phyloP scores from a whole-genome alignment of 1,284 basidiomycete genomes.

The Trichosporon coremiiforme region DNA sequence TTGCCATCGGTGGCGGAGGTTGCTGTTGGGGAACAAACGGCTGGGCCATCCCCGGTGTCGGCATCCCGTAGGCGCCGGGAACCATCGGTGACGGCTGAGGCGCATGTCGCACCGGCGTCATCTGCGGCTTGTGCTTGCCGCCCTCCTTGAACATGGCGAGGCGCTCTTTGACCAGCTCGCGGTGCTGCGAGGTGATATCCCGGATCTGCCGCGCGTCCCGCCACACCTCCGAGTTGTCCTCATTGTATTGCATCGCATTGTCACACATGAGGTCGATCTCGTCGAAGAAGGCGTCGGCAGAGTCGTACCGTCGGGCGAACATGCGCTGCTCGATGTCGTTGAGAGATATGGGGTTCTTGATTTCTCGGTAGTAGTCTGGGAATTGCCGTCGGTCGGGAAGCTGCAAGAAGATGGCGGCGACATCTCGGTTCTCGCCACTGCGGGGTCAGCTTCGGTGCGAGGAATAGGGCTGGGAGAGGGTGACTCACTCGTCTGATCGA shows the following conservation, averaged over 20 bases:
- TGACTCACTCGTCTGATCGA: constrained; percentile 46
- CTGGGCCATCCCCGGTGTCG: constrained; percentile 20
- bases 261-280: constrained; percentile 85
- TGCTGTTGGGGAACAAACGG: constrained; percentile 16
- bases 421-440: constrained; percentile 63
- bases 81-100: constrained; percentile 8
- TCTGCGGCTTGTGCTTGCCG: not conserved
- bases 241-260: constrained; percentile 89
- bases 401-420: constrained; percentile 72
- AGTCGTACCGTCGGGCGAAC: constrained; percentile 65
- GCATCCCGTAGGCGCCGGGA: not conserved
- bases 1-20: not conserved
- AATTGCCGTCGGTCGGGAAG: constrained; percentile 76
- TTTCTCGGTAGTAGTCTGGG: constrained; percentile 89
- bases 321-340: constrained; percentile 81
- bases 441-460: not conserved
- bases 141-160: constrained; percentile 21
- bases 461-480: not conserved
- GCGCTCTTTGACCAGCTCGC: constrained; percentile 28
- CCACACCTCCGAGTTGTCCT: constrained; percentile 81
- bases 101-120: constrained; percentile 20
- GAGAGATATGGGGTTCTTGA: constrained; percentile 80
- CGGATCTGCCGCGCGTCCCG: constrained; percentile 70
- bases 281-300: constrained; percentile 70
- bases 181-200: constrained; percentile 25